Evolutionary conservation across 2,329 filamentous ascomycete species (phyloP), one percentile per base, ranked within the genome.

Genomic region (Zasmidium citrigriseum): DNA sequence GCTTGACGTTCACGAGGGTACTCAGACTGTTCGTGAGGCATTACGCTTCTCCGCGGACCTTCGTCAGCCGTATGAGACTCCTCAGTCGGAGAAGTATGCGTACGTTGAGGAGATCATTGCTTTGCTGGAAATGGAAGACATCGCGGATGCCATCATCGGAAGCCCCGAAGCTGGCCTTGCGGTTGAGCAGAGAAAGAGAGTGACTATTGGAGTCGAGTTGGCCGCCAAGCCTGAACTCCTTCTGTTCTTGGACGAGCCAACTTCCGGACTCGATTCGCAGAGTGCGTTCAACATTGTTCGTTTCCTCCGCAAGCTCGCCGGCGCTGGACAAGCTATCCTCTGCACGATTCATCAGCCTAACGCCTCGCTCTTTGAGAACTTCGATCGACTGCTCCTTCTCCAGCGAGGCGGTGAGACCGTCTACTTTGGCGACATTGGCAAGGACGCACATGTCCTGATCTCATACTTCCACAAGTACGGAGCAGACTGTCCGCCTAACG

Each of bases 281-380:
- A 86, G 83, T 57, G 88, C 89, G 18, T 91, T 88, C 78, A 90
- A 90, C 73, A 91, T 91, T 64, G 86, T 90, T 23, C 86, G 88
- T 29, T 90, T 91, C 79, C 78, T 92, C n/a, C 86, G 85, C 67
- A 91, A 91, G 76, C 82, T 91, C 4, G 86, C 89, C 51, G 80
- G 83, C n/a, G 89, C 89, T 2, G 92, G 91, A 1, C 92, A 96
- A 71, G 91, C 91, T 10, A 91, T 96, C 65, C 82, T 96, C 2
- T 96, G 91, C 76, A 96, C 92, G 0, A 96, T 96, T 63, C 92
- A 96, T 73, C 92, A 96, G 72, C 91, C 92, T 1, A 93, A 92
- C 64, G 89, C 90, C 16, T 87, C 90, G 0, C 81, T 96, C 0
- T 96, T 96, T 66, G 90, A 95, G 73, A 89, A 92, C 73, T 96